These are phyloP conservation scores for Penicillium sclerotiorum DNA, from an alignment of 2,329 filamentous ascomycete species.

Conservation along the genomic window DNA sequence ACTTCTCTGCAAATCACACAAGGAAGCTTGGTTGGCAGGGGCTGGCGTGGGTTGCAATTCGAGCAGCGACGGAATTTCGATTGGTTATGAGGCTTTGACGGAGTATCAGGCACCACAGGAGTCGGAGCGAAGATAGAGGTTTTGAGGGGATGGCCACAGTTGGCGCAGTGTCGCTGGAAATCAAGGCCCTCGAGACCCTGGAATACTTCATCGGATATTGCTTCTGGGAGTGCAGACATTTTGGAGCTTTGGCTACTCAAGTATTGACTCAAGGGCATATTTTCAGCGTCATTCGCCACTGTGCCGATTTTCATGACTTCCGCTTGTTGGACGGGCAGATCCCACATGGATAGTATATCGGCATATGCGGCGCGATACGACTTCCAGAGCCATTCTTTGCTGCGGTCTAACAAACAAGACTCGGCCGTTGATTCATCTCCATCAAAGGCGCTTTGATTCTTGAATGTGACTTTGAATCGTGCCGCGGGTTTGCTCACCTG, in stretches of 20 bases:
- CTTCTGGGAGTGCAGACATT: conserved; percentile 27
- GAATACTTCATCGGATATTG: conserved; percentile 12
- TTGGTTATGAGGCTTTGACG: conserved; percentile 24
- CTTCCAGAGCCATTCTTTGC: conserved; percentile 51
- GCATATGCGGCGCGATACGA: conserved; percentile 62
- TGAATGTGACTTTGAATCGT: conserved; percentile 54
- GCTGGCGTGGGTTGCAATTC: conserved; percentile 38
- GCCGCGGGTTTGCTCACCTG: conserved; percentile 30
- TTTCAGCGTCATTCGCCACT: conserved; percentile 39
- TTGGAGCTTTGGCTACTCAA: conserved; percentile 31
- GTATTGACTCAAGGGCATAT: conserved; percentile 22
- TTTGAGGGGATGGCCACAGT: conserved; percentile 42
- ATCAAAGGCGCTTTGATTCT: conserved; percentile 61
- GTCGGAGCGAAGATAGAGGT: conserved; percentile 39
- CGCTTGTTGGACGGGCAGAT: conserved; percentile 55
- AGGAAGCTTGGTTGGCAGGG: conserved; percentile 37
- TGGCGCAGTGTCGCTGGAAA: conserved; percentile 46
- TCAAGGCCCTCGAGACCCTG: conserved; percentile 36
- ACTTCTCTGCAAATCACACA: conserved; percentile 50
- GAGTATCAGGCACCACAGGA: conserved; percentile 17
- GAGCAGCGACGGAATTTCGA: conserved; percentile 32
- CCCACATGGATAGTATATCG: conserved; percentile 62
- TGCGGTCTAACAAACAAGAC: conserved; percentile 52
- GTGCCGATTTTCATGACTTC: conserved; percentile 62
- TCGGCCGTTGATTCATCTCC: conserved; percentile 51